Base-by-base conservation (phyloP, 805 yeast species). In the Lipomyces chichibuensis region DNA sequence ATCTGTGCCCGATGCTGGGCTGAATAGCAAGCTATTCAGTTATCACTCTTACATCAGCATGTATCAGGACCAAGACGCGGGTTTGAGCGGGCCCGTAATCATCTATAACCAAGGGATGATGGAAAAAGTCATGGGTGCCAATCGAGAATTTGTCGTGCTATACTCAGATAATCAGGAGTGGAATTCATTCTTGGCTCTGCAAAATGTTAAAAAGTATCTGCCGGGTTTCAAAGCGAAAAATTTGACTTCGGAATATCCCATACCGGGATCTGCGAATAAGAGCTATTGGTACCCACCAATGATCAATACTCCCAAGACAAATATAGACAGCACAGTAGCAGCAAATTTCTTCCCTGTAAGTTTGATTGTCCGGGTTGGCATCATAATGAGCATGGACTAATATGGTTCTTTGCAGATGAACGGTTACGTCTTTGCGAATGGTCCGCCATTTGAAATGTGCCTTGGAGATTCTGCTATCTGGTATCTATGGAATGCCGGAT, bases 141-240 rank as follows among this genome's bases (percentile, higher is more conserved):
- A 29, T 32, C 20, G 57, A 14, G 57, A 53, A 20, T 53, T 53
- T n/a, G 32, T 53, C n/a, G 57, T 53, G 13, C 20, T 53, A 2
- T 53, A 53, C 7, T 14, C 23, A 2, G 57, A 53, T n/a, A 53
- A 53, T 17, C 57, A 53, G 35, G 57, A 53, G 35, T 53, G 20
- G 35, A 53, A 53, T 32, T 53, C 57, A 1, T 53, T 53, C 29
- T 53, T 53, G 57, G 57, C 57, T 17, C 35, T 32, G n/a, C 57
- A 53, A 17, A 53, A 53, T 32, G 57, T 20, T 11, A 2, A n/a
- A 3, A 53, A 53, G 20, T 53, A 53, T 32, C 32, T 32, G 32
- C 57, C 57, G 13, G 57, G 57, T 9, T 27, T 53, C 23, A 27
- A 27, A 17, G 32, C 9, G 4, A 8, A 29, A 20, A 53, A 53